Percentiles rank a stretch among this genome's conserved stretches.
phyloP scores from a whole-genome alignment of 805 yeast species.

The Ogataea paraovalis region DNA sequence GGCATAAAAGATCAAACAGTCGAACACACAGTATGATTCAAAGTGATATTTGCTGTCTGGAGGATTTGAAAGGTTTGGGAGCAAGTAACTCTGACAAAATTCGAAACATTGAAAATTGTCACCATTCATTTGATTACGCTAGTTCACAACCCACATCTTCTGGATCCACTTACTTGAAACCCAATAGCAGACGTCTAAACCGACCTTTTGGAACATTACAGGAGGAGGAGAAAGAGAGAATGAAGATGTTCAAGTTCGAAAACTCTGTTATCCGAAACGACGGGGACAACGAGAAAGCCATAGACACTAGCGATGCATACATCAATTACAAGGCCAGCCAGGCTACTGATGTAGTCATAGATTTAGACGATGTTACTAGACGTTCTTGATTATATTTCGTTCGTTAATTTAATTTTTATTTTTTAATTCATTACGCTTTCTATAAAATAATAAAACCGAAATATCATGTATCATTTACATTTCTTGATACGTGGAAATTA shows the following conservation, averaged over 20 bases:
- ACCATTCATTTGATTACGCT: too few relatives aligned
- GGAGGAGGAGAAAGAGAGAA: neutral
- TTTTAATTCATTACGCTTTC: too few relatives aligned
- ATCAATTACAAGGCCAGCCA: neutral
- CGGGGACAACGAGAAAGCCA: neutral
- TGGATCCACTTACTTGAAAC: too few relatives aligned
- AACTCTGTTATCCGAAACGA: neutral
- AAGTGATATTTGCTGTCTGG: neutral
- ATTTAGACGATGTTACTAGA: slow-evolving; percentile 2
- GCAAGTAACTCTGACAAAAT: neutral
- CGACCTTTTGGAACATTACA: neutral
- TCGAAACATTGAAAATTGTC: neutral
- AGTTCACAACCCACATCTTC: neutral
- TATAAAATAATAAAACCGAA: too few relatives aligned
- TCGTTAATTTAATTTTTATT: neutral
- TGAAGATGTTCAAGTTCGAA: neutral
- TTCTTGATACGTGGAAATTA: too few relatives aligned
- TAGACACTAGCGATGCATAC: neutral
- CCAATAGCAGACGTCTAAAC: neutral
- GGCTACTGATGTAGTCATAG: neutral
- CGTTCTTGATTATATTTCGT: neutral
- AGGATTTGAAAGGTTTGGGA: neutral
- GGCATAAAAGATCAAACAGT: neutral
- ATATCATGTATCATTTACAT: too few relatives aligned
- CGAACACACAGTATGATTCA: neutral